phyloP scores from a whole-genome alignment of 768 basidiomycete species.

The Lentinula raphanica region DNA sequence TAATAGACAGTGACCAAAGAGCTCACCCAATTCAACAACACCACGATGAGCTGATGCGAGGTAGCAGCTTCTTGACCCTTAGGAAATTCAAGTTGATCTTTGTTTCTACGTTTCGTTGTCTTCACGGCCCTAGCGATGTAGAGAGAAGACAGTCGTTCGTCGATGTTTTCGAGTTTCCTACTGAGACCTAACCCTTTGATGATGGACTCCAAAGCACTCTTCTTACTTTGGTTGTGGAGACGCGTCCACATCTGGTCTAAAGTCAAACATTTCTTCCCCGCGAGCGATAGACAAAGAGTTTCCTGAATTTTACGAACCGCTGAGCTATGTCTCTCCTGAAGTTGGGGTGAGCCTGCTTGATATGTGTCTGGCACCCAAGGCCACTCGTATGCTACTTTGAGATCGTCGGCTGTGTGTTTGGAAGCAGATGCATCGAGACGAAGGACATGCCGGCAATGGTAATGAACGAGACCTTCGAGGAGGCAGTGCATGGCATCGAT shows the following conservation, averaged over 20 bases:
- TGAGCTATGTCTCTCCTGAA: no score
- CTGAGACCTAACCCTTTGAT: background rate
- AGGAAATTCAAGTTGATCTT: no score
- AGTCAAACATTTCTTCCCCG: background rate
- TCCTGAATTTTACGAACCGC: no score
- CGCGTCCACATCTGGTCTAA: background rate
- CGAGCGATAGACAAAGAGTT: no score
- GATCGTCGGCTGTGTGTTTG: no score
- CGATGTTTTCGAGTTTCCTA: background rate
- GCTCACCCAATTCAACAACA: background rate
- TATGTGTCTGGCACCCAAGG: no score
- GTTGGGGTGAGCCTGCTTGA: no score
- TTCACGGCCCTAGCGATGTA: background rate
- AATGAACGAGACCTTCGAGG: conserved; percentile 25
- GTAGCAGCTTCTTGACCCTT: no score
- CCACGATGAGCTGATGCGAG: no score
- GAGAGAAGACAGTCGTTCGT: background rate
- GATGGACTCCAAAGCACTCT: background rate
- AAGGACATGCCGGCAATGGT: conserved; percentile 23
- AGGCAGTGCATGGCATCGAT: conserved; percentile 41
- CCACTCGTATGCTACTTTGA: no score
- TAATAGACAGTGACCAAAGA: background rate
- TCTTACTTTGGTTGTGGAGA: background rate
- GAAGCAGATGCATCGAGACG: background rate
- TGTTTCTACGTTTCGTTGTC: no score